These are phyloP conservation scores for Penicillium brasilianum DNA, from an alignment of 2,329 filamentous ascomycete genomes.

Conservation along the genomic window DNA sequence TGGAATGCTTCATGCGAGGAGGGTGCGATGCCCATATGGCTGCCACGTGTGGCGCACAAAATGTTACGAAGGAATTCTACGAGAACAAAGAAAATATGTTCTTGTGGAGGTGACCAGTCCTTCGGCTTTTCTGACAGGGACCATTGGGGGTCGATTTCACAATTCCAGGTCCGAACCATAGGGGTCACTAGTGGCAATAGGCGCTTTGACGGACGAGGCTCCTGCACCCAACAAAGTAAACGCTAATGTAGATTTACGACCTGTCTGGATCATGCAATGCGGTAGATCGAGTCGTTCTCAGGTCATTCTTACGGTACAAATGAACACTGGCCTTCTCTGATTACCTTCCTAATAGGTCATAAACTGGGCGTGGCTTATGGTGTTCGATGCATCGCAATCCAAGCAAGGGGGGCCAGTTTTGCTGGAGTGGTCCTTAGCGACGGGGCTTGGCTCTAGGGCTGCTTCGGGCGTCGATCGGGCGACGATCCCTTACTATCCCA, in stretches of 20 bases:
- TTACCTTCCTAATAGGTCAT: constrained; percentile 15
- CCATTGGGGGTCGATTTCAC: not conserved
- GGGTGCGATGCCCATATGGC: constrained; percentile 29
- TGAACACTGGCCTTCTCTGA: not conserved
- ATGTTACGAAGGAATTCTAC: constrained; percentile 3
- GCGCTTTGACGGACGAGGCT: constrained; percentile 1
- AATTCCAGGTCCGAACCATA: not conserved
- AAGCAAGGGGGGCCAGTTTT: constrained; percentile 20
- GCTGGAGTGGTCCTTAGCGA: not conserved
- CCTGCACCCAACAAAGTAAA: not conserved
- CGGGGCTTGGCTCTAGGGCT: constrained; percentile 9
- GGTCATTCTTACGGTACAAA: not conserved
- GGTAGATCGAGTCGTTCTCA: not conserved
- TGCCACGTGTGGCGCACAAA: constrained; percentile 28
- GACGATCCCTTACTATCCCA: constrained; percentile 1
- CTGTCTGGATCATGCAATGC: not conserved
- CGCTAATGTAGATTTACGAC: not conserved
- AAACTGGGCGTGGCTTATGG: not conserved
- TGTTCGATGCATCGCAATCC: constrained; percentile 20
- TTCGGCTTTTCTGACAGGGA: not conserved
- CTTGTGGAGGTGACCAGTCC: not conserved
- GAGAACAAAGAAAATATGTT: constrained; percentile 7
- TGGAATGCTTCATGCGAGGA: constrained; percentile 32
- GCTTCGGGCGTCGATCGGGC: constrained; percentile 8
- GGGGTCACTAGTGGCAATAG: constrained; percentile 22